Evolutionary conservation across 2,329 filamentous ascomycete species (phyloP).

Genomic region (Erysiphe pulchra): DNA sequence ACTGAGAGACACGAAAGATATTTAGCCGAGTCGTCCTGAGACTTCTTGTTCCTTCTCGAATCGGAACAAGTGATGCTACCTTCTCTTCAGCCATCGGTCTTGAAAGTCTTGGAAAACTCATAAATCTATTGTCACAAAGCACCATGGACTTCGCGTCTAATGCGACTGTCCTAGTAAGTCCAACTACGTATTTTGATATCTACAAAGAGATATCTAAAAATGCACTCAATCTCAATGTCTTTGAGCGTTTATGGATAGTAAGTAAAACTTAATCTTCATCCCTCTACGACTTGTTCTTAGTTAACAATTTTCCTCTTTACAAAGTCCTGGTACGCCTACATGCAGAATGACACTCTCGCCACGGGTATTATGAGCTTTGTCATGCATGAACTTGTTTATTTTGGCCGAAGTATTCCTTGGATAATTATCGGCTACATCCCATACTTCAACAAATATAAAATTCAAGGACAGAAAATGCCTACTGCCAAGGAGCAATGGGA

Average conservation of each 20-base stretch:
- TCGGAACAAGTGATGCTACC: no score
- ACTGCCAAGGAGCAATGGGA: slow-evolving; percentile 85
- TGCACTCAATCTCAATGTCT: slow-evolving; percentile 58
- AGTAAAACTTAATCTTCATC: slow-evolving; percentile 14
- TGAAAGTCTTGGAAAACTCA: no score
- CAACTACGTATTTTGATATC: slow-evolving; percentile 24
- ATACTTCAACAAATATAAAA: slow-evolving; percentile 80
- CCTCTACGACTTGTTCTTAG: slow-evolving; percentile 1
- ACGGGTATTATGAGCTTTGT: slow-evolving; percentile 94
- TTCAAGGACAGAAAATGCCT: slow-evolving; percentile 68
- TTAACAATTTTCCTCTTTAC: slow-evolving; percentile 4
- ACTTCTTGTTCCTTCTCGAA: no score
- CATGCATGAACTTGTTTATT: slow-evolving; percentile 89
- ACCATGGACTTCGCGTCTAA: slow-evolving; percentile 8
- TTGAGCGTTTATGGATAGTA: slow-evolving; percentile 74
- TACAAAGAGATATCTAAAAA: slow-evolving; percentile 38
- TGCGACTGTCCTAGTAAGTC: slow-evolving; percentile 8
- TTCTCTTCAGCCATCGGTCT: no score
- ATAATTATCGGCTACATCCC: slow-evolving; percentile 77
- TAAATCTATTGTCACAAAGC: not conserved
- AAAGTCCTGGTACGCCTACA: slow-evolving; percentile 79
- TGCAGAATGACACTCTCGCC: slow-evolving; percentile 90
- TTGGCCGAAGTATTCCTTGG: slow-evolving; percentile 68
- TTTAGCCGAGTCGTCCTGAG: no score
- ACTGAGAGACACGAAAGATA: no score